Conservation (phyloP, 768 basidiomycete species). For the Guyanaporus albipodus region DNA sequence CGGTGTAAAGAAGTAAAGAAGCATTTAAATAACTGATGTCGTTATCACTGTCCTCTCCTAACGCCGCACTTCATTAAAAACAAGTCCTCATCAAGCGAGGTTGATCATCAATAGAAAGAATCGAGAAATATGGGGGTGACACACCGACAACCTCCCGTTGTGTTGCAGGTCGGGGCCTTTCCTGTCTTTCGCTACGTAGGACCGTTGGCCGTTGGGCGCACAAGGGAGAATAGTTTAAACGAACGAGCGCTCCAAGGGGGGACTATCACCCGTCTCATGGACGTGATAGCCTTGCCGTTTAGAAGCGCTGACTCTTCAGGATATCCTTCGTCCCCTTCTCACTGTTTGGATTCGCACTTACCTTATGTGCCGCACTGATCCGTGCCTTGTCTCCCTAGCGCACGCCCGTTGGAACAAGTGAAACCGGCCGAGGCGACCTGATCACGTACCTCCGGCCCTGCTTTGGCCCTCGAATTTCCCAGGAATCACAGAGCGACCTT, state of each 20-base stretch:
- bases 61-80: slow-evolving; percentile 76
- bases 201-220: not conserved
- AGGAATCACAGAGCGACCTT: not conserved
- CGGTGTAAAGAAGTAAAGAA: slow-evolving; percentile 9
- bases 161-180: too few species aligned
- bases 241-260: not conserved
- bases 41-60: slow-evolving; percentile 97
- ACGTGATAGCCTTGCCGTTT: not conserved
- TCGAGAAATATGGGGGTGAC: slow-evolving; percentile 34
- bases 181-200: not conserved
- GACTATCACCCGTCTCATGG: slow-evolving; percentile 1
- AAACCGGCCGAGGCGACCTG: not conserved
- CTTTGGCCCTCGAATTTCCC: not conserved
- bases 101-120: slow-evolving; percentile 99
- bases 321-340: not conserved
- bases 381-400: not conserved
- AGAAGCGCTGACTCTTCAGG: not conserved
- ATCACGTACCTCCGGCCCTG: slow-evolving; percentile 7
- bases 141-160: not conserved
- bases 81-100: slow-evolving; percentile 90
- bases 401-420: not conserved
- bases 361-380: not conserved
- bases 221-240: not conserved
- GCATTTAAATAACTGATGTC: slow-evolving; percentile 78
- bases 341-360: slow-evolving; percentile 1